Base-by-base conservation (phyloP, 257 asterid genomes). In the Cordia subcordata region DNA sequence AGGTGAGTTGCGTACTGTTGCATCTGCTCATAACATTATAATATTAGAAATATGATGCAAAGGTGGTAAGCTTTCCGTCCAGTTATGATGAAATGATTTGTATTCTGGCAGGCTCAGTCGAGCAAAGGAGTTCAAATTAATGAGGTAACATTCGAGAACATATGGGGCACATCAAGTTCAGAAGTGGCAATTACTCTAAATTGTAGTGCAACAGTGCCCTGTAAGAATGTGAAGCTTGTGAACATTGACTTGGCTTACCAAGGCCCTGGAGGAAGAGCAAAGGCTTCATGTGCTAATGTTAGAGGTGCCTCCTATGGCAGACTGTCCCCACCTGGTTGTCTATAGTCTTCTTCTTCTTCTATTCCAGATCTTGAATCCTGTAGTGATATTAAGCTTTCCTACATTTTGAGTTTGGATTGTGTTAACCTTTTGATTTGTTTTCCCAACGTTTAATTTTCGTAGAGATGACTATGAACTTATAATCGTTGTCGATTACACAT, bases 121-220 rank as follows among this genome's bases (percentile, higher is more conserved):
- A 52, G n/a, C 19, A 75, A 84, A 0, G 59, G 35, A 0, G 96
- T 85, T n/a, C 82, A 78, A 58, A 78, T 88, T 57, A 49, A 72
- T 23, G 73, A 85, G 32, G 95, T 85, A 52, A 45, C 81, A 13
- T 85, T 83, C 64, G 72, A 55, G 35, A 78, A 85, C 62, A 85
- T 88, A 46, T n/a, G 79, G 73, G 96, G 94, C 4, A 64, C 63
- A 0, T 85, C 94, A 4, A 69, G 72, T 14, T 65, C 85, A 0
- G 55, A 83, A 53, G 58, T 72, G 15, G 95, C 94, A 1, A 62
- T 88, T 53, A 72, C 65, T 0, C 33, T 88, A n/a, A 63, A 77
- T 1, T 88, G 96, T 69, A 85, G 90, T 12, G 53, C 65, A 44
- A 16, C 64, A 0, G 16, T 60, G 32, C 96, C 96, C 1, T 88